Percentiles rank a stretch among this genome's conserved stretches.
Conservation (phyloP, 2,329 filamentous ascomycete genomes). For the Verticillium albo-atrum region DNA sequence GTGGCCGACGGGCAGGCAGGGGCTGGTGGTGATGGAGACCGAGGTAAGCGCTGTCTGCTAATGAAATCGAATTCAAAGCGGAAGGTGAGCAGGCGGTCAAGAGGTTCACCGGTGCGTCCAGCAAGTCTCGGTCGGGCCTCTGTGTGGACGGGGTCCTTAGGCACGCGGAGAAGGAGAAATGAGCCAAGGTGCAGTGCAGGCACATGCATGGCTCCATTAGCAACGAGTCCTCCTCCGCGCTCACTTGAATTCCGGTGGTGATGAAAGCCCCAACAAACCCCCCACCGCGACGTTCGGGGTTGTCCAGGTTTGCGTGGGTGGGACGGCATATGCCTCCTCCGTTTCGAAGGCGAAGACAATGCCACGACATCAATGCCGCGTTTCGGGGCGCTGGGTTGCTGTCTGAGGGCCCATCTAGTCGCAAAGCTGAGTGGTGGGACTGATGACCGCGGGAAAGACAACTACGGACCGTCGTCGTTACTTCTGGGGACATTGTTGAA, state of each 20-base stretch:
- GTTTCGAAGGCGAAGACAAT: background rate
- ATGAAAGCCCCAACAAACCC: background rate
- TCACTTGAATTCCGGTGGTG: background rate
- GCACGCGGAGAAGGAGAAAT: background rate
- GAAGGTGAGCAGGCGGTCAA: background rate
- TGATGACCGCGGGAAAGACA: background rate
- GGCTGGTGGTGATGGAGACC: background rate
- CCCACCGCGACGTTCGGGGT: background rate
- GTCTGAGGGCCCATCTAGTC: background rate
- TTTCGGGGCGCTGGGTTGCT: background rate
- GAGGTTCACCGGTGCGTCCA: background rate
- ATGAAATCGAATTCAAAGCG: background rate
- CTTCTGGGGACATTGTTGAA: background rate
- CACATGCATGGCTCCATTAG: background rate
- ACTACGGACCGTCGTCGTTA: background rate
- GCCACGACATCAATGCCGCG: background rate
- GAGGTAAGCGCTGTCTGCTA: background rate
- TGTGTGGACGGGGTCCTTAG: background rate
- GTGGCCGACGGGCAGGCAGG: background rate
- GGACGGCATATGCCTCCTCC: background rate
- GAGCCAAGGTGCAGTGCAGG: background rate
- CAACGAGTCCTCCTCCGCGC: background rate
- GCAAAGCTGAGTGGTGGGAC: background rate
- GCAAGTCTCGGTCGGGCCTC: background rate
- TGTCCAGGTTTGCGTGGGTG: background rate